These are phyloP conservation scores for Ceratocystis eucalypticola DNA, from an alignment of 2,329 filamentous ascomycete genomes.

Conservation along the genomic window DNA sequence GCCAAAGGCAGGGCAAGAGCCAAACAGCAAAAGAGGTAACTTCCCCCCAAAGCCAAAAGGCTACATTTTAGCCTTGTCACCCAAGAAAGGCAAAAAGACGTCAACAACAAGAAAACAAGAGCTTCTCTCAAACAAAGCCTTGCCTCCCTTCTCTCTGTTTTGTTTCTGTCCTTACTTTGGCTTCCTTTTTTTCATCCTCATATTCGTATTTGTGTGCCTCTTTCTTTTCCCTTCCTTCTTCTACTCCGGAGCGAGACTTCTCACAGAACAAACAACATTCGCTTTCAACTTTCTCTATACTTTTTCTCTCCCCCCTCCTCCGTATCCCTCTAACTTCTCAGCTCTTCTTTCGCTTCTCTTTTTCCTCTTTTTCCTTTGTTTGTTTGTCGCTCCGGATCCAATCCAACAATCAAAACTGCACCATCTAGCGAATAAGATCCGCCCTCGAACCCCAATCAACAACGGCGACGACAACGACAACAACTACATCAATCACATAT, in stretches of 20 bases:
- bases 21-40: background rate
- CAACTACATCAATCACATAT: background rate
- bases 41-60: background rate
- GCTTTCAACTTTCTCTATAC: background rate
- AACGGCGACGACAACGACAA: background rate
- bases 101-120: conserved; percentile 2
- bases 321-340: background rate
- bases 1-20: background rate
- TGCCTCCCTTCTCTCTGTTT: background rate
- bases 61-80: conserved; percentile 4
- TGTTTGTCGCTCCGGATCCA: background rate
- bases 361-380: background rate
- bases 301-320: background rate
- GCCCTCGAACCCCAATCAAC: background rate
- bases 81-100: background rate
- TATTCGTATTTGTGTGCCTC: too few species aligned
- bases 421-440: background rate
- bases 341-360: background rate
- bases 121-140: background rate
- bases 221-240: background rate
- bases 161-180: background rate
- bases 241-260: background rate
- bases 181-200: background rate
- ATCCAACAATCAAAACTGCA: background rate
- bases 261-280: background rate